phyloP scores from a whole-genome alignment of 2,329 filamentous ascomycete species.

The Sporothrix euskadiensis region DNA sequence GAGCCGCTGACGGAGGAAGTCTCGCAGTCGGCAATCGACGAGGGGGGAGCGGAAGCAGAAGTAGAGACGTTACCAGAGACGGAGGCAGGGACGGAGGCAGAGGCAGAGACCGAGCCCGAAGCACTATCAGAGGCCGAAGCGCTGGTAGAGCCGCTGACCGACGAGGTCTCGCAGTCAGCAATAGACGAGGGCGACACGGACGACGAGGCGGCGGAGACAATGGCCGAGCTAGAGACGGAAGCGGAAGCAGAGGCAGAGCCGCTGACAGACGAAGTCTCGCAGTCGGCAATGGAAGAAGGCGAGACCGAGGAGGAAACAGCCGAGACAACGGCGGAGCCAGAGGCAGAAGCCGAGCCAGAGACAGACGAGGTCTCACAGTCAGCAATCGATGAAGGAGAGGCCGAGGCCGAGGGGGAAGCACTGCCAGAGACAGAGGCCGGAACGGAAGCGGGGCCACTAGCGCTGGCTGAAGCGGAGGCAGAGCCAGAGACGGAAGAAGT shows the following conservation, averaged over 20 bases:
- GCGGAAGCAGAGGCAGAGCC: neutral
- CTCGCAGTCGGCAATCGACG: conserved; percentile 5
- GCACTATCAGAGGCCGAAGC: neutral
- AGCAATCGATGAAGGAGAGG: neutral
- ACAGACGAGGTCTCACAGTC: neutral
- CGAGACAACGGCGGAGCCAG: neutral
- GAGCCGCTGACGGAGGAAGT: neutral
- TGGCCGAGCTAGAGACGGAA: neutral
- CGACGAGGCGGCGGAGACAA: neutral
- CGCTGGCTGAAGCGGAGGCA: neutral
- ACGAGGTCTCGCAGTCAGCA: conserved; percentile 1
- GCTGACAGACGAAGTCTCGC: neutral
- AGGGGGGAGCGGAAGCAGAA: neutral
- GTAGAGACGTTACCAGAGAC: neutral
- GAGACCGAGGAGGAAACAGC: neutral
- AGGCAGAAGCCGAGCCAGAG: neutral
- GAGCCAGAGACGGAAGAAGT: neutral
- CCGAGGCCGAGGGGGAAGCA: neutral
- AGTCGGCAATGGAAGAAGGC: neutral
- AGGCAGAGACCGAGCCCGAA: neutral
- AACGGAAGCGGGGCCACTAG: neutral
- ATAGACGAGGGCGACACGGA: neutral
- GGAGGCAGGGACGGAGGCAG: neutral
- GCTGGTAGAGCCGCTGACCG: neutral
- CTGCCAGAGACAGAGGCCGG: neutral